phyloP scores from a whole-genome alignment of 805 yeast genomes.

The Ogataea pini region DNA sequence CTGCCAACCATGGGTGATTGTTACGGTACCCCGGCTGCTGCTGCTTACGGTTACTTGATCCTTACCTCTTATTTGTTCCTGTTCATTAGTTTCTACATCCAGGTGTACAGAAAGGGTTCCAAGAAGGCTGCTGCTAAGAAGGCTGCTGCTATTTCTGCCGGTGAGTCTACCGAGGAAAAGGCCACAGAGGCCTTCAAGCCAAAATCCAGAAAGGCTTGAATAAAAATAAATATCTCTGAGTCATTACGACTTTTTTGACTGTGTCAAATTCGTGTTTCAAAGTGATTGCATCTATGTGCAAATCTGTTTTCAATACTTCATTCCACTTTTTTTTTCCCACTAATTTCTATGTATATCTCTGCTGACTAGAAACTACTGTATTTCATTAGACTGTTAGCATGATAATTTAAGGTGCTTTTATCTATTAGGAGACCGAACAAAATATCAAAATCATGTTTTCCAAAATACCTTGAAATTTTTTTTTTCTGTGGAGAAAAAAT shows the following conservation, averaged over 20 bases:
- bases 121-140: slow-evolving; percentile 21
- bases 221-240: no score
- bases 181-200: slow-evolving; percentile 24
- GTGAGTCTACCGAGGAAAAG: slow-evolving; percentile 16
- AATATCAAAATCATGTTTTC: no score
- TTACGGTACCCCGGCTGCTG: slow-evolving; percentile 91
- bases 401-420: background rate
- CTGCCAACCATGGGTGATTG: slow-evolving; percentile 85
- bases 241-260: no score
- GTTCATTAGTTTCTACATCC: slow-evolving; percentile 90
- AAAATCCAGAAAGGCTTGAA: slow-evolving; percentile 35
- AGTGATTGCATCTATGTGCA: no score
- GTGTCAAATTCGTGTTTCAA: no score
- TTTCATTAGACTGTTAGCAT: background rate
- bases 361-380: background rate
- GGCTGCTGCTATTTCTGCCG: slow-evolving; percentile 19
- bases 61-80: slow-evolving; percentile 85
- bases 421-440: no score
- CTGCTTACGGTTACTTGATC: slow-evolving; percentile 85
- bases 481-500: no score
- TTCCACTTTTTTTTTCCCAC: slow-evolving; percentile 1
- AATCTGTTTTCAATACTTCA: background rate
- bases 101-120: slow-evolving; percentile 65
- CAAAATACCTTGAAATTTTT: no score
- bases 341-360: background rate